Evolutionary conservation across 164 flowering plant species (phyloP), one percentile per base, ranked within the genome.

Genomic region (Piper longum): DNA sequence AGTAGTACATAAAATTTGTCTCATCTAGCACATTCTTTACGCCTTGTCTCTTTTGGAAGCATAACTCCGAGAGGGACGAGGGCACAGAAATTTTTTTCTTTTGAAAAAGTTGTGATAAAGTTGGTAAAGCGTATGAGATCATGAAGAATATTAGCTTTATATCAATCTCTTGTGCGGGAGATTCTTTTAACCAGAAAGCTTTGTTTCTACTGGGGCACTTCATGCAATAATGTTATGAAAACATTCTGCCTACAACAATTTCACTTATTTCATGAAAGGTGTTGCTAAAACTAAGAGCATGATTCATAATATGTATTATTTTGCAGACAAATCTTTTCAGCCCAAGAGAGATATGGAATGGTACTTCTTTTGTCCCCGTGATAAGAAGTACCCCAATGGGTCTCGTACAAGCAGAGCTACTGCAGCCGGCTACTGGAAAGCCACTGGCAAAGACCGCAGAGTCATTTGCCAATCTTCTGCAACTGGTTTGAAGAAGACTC

Each of bases 281-380:
- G 17, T 56, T 56, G 19, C 19, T 3, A 6, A n/a, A 56, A 4
- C 59, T 17, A 17, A 56, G 17, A 19, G 43, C 16, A 19, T 12
- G 3, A 5, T 5, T 61, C 8, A 18, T 17, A 54, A 68, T 42
- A 61, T 14, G 51, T 61, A 41, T 52, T 5, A 51, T 41, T 17
- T 64, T 75, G 74, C 85, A 91, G 98, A 87, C 36, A 87, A 83
- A 68, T 91, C 98, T 1, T 89, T 89, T 72, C 92, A 89, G 56
- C 95, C 96, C 2, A 80, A 74, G 40, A 73, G 87, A 60, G 95
- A 89, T 60, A 77, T 85, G 96, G 98, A 91, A 19, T 91, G 96
- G 98, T 91, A 85, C 77, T 91, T 91, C 75, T 91, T 91, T 79
- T 84, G 91, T 73, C 92, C 92, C 5, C 78, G 96, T 4, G 98